Evolutionary conservation across 352 stramenopile species (phyloP), one percentile per base, ranked within the genome.

Genomic region (Peronospora tabacina): DNA sequence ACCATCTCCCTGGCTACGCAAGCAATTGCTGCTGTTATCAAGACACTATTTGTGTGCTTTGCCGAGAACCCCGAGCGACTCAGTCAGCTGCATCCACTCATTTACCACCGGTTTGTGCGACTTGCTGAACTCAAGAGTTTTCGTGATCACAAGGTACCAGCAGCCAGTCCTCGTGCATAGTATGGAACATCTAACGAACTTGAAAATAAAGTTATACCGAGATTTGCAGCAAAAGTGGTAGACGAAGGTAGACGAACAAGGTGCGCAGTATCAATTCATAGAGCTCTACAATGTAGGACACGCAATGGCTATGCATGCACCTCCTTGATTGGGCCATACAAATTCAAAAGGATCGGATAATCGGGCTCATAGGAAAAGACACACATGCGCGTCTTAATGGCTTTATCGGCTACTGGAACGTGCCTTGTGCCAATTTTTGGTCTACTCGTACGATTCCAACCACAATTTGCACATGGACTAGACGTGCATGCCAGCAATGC

Each of bases 21-120:
- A 55, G 69, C 87, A 34, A 68, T 90, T 22, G 65, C 67, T 10
- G 77, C 78, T 0, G 75, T 87, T 16, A 86, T 91, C 53, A 91
- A 93, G 68, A 91, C 82, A 19, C 57, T 93, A 15, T 93, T 90
- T 52, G 77, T 93, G 33, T 93, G 82, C 66, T 93, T 93, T 45
- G 80, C 82, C 2, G 76, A 91, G 62, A 85, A 87, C 48, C 82
- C 82, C 16, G 69, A 57, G 16, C 77, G 78, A 10, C 57, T 93
- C 33, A 90, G 75, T 38, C 77, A 90, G 61, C 61, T 91, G 17
- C 77, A 93, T 47, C 80, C 82, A 41, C 70, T 93, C 22, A 91
- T 93, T 53, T 93, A 93, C 63, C 82, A 93, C 57, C 77, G 80
- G 30, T 89, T 90, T 49, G 74, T 88, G 44, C 75, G 82, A 8